phyloP scores from a whole-genome alignment of 805 yeast species.

The Candida ortonii region DNA sequence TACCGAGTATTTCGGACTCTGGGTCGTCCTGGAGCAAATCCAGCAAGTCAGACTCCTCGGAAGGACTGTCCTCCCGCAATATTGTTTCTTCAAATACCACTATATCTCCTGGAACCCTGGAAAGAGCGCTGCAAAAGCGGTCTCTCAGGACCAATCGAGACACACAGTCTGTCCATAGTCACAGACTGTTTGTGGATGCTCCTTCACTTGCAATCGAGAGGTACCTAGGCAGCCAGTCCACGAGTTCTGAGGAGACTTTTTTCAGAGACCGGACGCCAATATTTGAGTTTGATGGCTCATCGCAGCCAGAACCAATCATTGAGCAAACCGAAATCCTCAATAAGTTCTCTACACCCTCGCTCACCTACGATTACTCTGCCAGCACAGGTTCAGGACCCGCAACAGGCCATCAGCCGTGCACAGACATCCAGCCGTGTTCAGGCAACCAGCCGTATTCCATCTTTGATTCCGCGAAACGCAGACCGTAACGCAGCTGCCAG shows the following conservation, averaged over 20 bases:
- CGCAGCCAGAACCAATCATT: constrained; percentile 2
- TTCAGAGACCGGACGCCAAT: constrained; percentile 11
- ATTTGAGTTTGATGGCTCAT: constrained; percentile 7
- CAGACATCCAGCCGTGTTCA: constrained; percentile 10
- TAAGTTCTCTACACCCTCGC: constrained; percentile 6
- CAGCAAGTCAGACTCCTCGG: constrained; percentile 7
- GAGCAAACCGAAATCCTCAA: constrained; percentile 3
- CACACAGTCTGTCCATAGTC: too few relatives aligned
- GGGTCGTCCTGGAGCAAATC: too few relatives aligned
- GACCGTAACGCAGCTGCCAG: too few relatives aligned
- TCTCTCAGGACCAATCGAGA: constrained; percentile 12
- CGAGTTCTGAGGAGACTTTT: too few relatives aligned
- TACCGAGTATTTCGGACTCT: not conserved
- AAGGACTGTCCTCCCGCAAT: constrained; percentile 6
- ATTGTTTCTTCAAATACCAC: constrained; percentile 8
- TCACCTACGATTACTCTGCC: constrained; percentile 8
- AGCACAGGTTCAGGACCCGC: too few relatives aligned
- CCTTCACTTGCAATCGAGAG: too few relatives aligned
- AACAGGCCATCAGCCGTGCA: too few relatives aligned
- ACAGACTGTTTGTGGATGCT: too few relatives aligned
- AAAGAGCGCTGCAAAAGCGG: too few relatives aligned
- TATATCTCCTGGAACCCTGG: too few relatives aligned
- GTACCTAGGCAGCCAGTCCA: too few relatives aligned
- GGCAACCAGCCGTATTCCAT: constrained; percentile 15
- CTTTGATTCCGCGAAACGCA: constrained; percentile 11